A percentile compares a stretch with the other conserved stretches of the same genome.
These are phyloP conservation scores for Protea cynaroides DNA, from an alignment of 164 flowering plant species.

Conservation along the genomic window DNA sequence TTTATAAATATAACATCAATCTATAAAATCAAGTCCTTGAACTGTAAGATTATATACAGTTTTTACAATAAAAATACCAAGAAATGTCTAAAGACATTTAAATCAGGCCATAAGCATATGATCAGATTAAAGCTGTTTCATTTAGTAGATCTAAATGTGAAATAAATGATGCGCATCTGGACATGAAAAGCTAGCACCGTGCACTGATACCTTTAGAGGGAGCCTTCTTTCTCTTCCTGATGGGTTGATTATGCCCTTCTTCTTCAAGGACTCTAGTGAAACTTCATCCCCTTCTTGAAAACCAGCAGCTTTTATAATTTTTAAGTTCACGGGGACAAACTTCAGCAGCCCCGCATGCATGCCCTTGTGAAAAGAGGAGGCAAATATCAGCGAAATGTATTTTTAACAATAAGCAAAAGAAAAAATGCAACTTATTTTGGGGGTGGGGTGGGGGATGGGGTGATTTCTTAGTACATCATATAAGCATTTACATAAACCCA, in stretches of 20 bases:
- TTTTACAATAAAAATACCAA: too few relatives aligned
- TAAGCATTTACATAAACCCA: too few relatives aligned
- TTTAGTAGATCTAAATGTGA: background rate
- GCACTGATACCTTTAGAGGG: constrained; percentile 63
- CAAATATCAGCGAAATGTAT: background rate
- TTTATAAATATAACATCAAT: too few relatives aligned
- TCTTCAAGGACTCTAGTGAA: constrained; percentile 77
- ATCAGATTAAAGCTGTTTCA: background rate
- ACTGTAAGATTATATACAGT: too few relatives aligned
- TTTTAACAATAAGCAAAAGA: too few relatives aligned
- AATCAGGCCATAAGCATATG: too few relatives aligned
- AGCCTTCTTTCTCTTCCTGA: constrained; percentile 92
- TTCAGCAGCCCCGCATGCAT: constrained; percentile 91
- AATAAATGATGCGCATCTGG: background rate
- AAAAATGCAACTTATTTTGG: too few relatives aligned
- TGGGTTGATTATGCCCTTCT: constrained; percentile 83
- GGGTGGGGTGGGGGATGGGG: too few relatives aligned
- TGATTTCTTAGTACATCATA: too few relatives aligned
- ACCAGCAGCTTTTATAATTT: constrained; percentile 74
- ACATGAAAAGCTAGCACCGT: background rate
- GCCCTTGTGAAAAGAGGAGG: constrained; percentile 34
- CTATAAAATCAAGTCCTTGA: too few relatives aligned
- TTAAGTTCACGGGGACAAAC: constrained; percentile 80
- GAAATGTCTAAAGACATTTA: too few relatives aligned
- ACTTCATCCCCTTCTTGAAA: constrained; percentile 93